phyloP scores from a whole-genome alignment of 306 rosid genomes.

The Rosa persica region DNA sequence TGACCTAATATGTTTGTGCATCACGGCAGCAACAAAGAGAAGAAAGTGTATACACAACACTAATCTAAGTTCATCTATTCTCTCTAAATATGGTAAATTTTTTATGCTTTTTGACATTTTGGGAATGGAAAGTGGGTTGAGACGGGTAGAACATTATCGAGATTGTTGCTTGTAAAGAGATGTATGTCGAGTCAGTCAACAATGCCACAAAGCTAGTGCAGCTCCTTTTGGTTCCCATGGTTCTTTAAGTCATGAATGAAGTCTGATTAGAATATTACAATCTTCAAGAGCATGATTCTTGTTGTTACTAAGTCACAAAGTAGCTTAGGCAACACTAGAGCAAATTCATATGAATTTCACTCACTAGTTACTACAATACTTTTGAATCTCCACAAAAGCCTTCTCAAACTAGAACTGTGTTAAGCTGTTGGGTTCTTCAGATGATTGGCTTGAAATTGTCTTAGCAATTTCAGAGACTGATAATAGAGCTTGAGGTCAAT shows the following conservation, averaged over 20 bases:
- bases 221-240: neutral
- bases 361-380: neutral
- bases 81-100: neutral
- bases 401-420: neutral
- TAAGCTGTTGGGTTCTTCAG: slow-evolving; percentile 36
- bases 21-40: no score
- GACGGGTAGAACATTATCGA: neutral
- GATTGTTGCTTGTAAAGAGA: neutral
- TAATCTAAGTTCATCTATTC: no score
- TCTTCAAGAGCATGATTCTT: neutral
- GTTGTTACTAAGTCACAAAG: neutral
- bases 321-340: neutral
- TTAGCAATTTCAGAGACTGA: slow-evolving; percentile 65
- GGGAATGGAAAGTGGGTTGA: neutral
- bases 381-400: slow-evolving; percentile 4
- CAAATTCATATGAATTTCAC: neutral
- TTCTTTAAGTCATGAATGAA: neutral
- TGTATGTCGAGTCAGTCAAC: neutral
- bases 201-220: neutral
- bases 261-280: neutral
- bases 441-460: slow-evolving; percentile 70
- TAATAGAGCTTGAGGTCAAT: slow-evolving; percentile 82
- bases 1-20: no score
- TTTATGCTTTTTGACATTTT: neutral
- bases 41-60: neutral